These are phyloP conservation scores for Aspergillus pseudoglaucus DNA, from an alignment of 2,329 filamentous ascomycete species.

Conservation along the genomic window DNA sequence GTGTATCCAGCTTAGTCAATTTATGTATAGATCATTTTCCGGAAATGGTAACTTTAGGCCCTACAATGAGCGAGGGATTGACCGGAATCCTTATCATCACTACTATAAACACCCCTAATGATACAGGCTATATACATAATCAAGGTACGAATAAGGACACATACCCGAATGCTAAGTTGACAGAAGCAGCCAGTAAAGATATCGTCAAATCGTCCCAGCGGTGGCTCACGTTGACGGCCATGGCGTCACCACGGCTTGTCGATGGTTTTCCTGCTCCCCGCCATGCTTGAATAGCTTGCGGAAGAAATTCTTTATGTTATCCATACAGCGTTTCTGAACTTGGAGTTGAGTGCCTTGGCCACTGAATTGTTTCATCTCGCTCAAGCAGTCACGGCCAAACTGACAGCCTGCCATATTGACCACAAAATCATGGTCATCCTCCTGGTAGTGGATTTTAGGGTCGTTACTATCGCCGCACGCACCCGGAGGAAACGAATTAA, in stretches of 20 bases:
- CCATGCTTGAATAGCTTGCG: constrained; percentile 15
- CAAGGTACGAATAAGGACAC: neutral
- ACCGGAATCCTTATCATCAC: no score
- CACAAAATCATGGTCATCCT: constrained; percentile 80
- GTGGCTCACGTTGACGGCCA: neutral
- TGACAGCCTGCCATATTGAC: constrained; percentile 99
- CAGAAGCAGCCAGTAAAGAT: neutral
- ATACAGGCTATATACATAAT: neutral
- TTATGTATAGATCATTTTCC: no score
- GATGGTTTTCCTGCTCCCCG: constrained; percentile 2
- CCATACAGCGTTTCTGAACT: constrained; percentile 61
- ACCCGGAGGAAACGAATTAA: constrained; percentile 89
- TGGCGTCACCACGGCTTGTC: neutral
- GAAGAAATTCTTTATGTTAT: constrained; percentile 17
- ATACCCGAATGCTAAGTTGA: neutral
- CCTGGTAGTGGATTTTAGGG: constrained; percentile 73
- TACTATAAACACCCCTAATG: no score
- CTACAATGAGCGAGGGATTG: neutral
- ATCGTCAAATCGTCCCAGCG: neutral
- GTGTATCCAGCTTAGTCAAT: neutral
- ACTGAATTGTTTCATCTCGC: constrained; percentile 93
- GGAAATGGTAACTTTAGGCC: no score
- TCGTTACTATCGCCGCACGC: constrained; percentile 64
- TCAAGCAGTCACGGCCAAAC: constrained; percentile 96
- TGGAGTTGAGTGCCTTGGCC: constrained; percentile 84